Evolutionary conservation across 495 filamentous ascomycete genomes (phyloP).

Genomic region (Neurospora sp.): DNA sequence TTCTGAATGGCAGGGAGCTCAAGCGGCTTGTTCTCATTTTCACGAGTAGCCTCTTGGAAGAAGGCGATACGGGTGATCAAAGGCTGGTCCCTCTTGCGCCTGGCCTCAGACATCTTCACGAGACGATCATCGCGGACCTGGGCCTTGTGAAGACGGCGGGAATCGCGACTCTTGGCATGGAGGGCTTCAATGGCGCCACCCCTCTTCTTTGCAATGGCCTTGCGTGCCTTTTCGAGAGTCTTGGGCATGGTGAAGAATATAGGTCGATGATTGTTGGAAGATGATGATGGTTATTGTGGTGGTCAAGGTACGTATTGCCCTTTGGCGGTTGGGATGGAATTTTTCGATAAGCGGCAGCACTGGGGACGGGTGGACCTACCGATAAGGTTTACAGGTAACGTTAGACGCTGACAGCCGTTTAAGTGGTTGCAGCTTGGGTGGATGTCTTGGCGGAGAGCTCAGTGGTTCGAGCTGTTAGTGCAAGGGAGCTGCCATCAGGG

Average conservation of each 20-base stretch:
- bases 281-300: constrained; percentile 3
- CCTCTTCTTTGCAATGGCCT: constrained; percentile 73
- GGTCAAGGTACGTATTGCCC: background rate
- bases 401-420: background rate
- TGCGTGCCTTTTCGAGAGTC: constrained; percentile 66
- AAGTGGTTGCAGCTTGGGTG: constrained; percentile 12
- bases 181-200: constrained; percentile 54
- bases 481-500: background rate
- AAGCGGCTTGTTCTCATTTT: constrained; percentile 45
- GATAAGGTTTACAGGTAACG: constrained; percentile 8
- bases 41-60: constrained; percentile 52
- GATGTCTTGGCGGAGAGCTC: background rate
- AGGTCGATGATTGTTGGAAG: background rate
- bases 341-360: background rate
- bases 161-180: constrained; percentile 77
- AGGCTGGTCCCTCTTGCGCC: constrained; percentile 57
- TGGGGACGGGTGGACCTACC: constrained; percentile 14
- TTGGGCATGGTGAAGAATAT: constrained; percentile 52
- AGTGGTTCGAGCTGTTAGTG: background rate
- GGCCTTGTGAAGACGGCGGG: constrained; percentile 61
- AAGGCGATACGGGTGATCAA: constrained; percentile 68
- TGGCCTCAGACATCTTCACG: constrained; percentile 48
- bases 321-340: background rate
- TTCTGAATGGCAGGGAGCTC: constrained; percentile 47
- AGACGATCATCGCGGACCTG: constrained; percentile 67